Conservation (phyloP, 73 alveolate genomes). For the Tetrahymena thermophila region DNA sequence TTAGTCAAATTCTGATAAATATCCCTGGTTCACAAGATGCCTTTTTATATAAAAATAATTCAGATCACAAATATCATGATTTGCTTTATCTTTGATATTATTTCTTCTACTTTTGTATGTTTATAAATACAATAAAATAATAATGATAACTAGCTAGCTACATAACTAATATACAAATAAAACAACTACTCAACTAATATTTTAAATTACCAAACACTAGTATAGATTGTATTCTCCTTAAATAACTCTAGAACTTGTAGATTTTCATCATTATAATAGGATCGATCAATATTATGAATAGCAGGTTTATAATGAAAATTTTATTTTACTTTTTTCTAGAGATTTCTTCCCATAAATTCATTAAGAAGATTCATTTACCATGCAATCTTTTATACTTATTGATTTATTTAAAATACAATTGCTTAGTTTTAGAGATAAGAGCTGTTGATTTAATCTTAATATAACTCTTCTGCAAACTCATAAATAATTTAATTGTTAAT, state of each 20-base stretch:
- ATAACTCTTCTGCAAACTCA: not conserved
- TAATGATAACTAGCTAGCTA: too few species aligned
- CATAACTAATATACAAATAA: too few species aligned
- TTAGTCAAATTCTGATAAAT: too few species aligned
- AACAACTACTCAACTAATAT: too few species aligned
- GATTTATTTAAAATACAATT: not conserved
- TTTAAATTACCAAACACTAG: not conserved
- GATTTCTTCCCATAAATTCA: not conserved
- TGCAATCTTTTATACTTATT: not conserved
- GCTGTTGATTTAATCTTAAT: not conserved
- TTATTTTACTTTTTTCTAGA: too few species aligned
- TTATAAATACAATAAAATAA: too few species aligned
- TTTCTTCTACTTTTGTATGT: not conserved
- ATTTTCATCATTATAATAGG: not conserved
- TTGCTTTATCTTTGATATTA: too few species aligned
- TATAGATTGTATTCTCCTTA: not conserved
- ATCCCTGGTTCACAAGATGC: too few species aligned
- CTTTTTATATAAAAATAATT: too few species aligned
- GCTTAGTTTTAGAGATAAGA: not conserved
- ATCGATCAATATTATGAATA: not conserved
- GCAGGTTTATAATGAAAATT: not conserved
- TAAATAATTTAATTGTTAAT: too few species aligned
- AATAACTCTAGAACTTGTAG: not conserved
- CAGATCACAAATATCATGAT: too few species aligned
- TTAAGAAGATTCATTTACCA: not conserved